phyloP scores from a whole-genome alignment of 305 asterid genomes.

The Solanum hybrid region DNA sequence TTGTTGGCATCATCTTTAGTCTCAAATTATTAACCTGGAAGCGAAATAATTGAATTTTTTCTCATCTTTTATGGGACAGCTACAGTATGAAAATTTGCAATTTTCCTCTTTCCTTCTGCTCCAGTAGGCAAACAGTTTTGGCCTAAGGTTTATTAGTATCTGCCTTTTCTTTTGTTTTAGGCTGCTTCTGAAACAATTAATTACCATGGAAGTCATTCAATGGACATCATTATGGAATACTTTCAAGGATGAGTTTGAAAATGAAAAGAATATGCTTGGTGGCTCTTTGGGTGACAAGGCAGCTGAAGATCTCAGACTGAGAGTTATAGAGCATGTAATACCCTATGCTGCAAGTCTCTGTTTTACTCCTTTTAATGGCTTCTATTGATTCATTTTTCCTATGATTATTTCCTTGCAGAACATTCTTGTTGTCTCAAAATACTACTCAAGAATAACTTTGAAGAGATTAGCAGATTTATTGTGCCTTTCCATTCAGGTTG shows the following conservation, averaged over 20 bases:
- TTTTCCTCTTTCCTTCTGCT: background rate
- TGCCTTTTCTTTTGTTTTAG: conserved; percentile 22
- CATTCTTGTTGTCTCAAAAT: conserved; percentile 79
- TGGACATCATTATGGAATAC: conserved; percentile 78
- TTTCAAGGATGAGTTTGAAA: conserved; percentile 80
- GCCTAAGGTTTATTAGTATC: background rate
- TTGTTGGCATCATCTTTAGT: background rate
- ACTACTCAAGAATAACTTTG: conserved; percentile 73
- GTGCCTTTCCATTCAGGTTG: conserved; percentile 78
- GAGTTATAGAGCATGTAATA: conserved; percentile 87
- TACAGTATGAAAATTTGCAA: background rate
- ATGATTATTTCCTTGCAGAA: conserved; percentile 46
- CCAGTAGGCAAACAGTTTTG: background rate
- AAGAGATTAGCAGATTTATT: conserved; percentile 83
- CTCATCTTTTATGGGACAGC: background rate
- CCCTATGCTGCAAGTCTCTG: background rate
- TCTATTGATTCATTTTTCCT: background rate
- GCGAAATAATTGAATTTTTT: background rate
- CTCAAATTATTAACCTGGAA: background rate
- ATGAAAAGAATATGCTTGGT: conserved; percentile 70
- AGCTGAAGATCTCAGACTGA: conserved; percentile 69
- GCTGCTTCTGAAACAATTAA: conserved; percentile 64
- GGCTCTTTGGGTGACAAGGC: conserved; percentile 83
- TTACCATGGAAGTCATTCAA: conserved; percentile 87
- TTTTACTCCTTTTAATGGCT: background rate